phyloP scores from a whole-genome alignment of 305 asterid genomes.

The Withania somnifera region DNA sequence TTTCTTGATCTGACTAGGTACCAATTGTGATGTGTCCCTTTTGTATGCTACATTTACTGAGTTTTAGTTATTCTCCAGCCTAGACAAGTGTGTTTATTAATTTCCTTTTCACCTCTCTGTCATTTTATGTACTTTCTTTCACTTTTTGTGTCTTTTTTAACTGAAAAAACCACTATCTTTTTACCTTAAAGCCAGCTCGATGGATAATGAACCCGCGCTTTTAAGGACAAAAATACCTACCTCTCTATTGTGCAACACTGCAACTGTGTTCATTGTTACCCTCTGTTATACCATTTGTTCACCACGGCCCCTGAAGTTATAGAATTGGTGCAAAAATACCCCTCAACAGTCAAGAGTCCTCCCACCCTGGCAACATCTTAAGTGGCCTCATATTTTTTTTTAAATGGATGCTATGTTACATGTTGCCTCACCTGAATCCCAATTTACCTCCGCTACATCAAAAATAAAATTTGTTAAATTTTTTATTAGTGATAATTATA shows the following conservation, averaged over 20 bases:
- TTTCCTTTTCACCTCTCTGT: neutral
- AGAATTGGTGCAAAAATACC: neutral
- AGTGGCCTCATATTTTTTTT: too few species aligned
- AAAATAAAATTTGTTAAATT: too few species aligned
- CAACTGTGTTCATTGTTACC: neutral
- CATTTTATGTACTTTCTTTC: neutral
- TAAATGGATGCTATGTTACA: neutral
- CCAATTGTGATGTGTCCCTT: constrained; percentile 8
- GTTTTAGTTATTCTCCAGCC: neutral
- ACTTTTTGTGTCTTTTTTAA: too few species aligned
- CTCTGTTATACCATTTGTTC: neutral
- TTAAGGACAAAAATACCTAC: too few species aligned
- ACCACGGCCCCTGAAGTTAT: neutral
- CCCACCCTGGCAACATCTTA: neutral
- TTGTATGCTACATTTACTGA: constrained; percentile 16
- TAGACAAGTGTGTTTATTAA: neutral
- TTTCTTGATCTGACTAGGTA: constrained; percentile 20
- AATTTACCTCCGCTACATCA: too few species aligned
- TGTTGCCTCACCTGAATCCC: too few species aligned
- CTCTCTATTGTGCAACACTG: neutral
- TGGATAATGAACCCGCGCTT: neutral
- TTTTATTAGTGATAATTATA: too few species aligned
- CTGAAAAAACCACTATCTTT: neutral
- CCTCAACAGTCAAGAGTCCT: neutral
- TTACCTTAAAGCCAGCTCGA: neutral